A percentile compares a stretch with the other conserved stretches of the same genome.
Conservation (phyloP, 2,329 filamentous ascomycete genomes). For the Botryotinia globosa region DNA sequence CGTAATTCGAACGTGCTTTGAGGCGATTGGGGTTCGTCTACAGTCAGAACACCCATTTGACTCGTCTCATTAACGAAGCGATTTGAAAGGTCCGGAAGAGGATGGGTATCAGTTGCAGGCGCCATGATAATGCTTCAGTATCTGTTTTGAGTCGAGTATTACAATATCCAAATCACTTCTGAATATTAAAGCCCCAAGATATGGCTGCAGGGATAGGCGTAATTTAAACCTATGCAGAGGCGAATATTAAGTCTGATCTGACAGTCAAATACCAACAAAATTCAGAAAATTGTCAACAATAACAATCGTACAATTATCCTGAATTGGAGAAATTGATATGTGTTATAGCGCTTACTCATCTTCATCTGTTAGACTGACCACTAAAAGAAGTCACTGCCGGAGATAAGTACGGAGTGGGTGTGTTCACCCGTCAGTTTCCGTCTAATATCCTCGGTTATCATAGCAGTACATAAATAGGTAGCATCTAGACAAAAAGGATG, state of each 20-base stretch:
- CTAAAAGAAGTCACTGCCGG: neutral
- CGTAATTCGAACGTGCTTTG: constrained; percentile 42
- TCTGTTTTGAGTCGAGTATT: neutral
- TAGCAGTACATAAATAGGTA: neutral
- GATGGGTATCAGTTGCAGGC: constrained; percentile 13
- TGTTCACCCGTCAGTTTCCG: neutral
- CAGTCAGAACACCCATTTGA: neutral
- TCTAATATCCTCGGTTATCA: neutral
- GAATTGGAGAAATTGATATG: neutral
- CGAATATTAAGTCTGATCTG: neutral
- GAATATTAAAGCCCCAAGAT: neutral
- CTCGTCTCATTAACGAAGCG: constrained; percentile 29
- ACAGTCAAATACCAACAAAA: neutral
- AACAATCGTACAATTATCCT: neutral
- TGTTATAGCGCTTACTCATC: neutral
- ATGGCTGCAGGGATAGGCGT: neutral
- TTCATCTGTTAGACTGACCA: neutral
- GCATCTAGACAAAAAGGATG: neutral
- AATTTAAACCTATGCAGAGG: neutral
- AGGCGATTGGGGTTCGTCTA: neutral
- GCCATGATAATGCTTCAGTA: neutral
- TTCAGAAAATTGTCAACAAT: neutral
- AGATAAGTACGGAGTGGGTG: neutral
- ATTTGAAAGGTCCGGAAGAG: neutral
- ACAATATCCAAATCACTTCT: neutral